A percentile compares a stretch with the other conserved stretches of the same genome.
Conservation (phyloP, 208 protist species). For the Entamoeba invadens region DNA sequence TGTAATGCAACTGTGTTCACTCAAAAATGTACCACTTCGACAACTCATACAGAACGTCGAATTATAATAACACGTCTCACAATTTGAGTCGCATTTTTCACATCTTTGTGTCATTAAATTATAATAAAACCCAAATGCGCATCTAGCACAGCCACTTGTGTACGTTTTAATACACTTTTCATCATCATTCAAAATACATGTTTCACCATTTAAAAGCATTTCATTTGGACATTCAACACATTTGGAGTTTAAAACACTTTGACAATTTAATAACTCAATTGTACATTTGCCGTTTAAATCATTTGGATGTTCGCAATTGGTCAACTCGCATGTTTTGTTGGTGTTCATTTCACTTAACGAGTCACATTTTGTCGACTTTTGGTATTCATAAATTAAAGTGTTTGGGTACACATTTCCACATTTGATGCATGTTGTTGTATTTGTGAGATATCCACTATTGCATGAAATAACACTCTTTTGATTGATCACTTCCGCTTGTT, state of each 20-base stretch:
- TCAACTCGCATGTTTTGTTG: too few relatives aligned
- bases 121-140: neutral
- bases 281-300: neutral
- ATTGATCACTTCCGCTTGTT: too few relatives aligned
- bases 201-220: neutral
- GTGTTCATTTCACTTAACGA: too few relatives aligned
- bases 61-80: neutral
- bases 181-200: neutral
- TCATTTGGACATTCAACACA: neutral
- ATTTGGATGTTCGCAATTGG: too few relatives aligned
- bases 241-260: neutral
- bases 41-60: neutral
- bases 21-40: neutral
- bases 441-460: too few relatives aligned
- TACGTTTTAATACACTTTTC: neutral
- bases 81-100: neutral
- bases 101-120: neutral
- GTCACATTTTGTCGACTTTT: too few relatives aligned
- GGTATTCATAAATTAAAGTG: too few relatives aligned
- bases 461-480: too few relatives aligned
- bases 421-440: too few relatives aligned
- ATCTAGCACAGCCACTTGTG: neutral
- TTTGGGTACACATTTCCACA: too few relatives aligned
- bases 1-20: neutral
- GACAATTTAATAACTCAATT: neutral